Evolutionary conservation across 164 flowering plant genomes (phyloP).

Genomic region (Taxillus chinensis): DNA sequence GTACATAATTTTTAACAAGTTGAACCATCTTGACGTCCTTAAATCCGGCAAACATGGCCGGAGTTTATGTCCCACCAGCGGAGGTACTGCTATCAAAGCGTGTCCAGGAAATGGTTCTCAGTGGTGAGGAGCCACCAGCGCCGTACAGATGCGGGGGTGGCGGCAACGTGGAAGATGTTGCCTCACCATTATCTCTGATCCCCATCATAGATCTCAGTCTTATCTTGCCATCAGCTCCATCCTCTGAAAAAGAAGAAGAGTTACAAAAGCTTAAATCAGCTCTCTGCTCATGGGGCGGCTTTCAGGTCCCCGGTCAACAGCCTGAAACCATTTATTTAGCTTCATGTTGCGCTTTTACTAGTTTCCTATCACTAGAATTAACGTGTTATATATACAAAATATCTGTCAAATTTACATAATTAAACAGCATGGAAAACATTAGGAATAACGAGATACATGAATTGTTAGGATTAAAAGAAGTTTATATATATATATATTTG

Average conservation of each 20-base stretch:
- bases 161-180: neutral
- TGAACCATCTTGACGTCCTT: too few relatives aligned
- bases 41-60: conserved; percentile 14
- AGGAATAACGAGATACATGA: too few relatives aligned
- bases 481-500: neutral
- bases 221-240: conserved; percentile 8
- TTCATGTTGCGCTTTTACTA: neutral
- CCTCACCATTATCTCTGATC: conserved; percentile 6
- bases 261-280: conserved; percentile 23
- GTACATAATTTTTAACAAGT: too few relatives aligned
- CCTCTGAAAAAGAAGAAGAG: neutral
- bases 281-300: conserved; percentile 33
- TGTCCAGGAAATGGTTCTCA: conserved; percentile 25
- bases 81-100: conserved; percentile 22
- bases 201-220: conserved; percentile 22
- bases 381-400: neutral
- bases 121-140: conserved; percentile 18
- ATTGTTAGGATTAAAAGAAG: too few relatives aligned
- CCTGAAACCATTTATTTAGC: neutral
- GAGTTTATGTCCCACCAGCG: conserved; percentile 9
- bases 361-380: neutral
- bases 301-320: conserved; percentile 16
- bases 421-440: too few relatives aligned
- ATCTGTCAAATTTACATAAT: too few relatives aligned
- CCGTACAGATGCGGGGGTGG: conserved; percentile 15